Percentiles rank a stretch among this genome's conserved stretches.
These are phyloP conservation scores for Fusarium ramigenum DNA, from an alignment of 2,329 filamentous ascomycete genomes.

Conservation along the genomic window DNA sequence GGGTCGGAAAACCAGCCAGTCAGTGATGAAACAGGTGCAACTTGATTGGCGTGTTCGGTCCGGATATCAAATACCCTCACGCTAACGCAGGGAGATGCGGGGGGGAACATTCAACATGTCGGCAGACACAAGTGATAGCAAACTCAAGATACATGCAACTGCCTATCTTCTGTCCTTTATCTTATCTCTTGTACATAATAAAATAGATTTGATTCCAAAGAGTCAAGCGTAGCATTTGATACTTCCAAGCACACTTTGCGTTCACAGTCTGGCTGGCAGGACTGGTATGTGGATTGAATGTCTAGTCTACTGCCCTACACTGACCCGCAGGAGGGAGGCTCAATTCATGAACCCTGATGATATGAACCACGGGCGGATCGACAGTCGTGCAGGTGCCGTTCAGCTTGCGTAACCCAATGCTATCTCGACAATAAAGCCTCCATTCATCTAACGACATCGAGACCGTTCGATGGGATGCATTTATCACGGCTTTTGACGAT, in stretches of 20 bases:
- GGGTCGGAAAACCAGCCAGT: neutral
- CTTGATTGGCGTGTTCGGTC: neutral
- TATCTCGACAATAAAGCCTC: neutral
- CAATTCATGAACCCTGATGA: neutral
- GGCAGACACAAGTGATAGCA: neutral
- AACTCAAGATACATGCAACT: rapidly evolving
- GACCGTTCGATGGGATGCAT: neutral
- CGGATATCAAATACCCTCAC: neutral
- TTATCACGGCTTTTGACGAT: neutral
- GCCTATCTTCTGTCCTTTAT: neutral
- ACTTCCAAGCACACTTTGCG: neutral
- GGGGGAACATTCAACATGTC: neutral
- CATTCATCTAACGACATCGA: neutral
- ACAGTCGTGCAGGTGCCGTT: neutral
- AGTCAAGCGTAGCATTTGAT: neutral
- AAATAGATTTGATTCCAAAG: neutral
- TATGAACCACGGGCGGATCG: neutral
- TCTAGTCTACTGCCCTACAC: neutral
- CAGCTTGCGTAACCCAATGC: neutral
- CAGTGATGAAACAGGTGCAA: rapidly evolving
- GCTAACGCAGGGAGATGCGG: neutral
- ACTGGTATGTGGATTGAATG: neutral
- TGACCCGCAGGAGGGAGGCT: neutral
- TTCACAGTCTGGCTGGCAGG: neutral
- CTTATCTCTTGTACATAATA: neutral